A percentile compares a stretch with the other conserved stretches of the same genome.
Evolutionary conservation across 2,329 filamentous ascomycete species (phyloP).

Genomic region (Tolypocladium ovalisporum): DNA sequence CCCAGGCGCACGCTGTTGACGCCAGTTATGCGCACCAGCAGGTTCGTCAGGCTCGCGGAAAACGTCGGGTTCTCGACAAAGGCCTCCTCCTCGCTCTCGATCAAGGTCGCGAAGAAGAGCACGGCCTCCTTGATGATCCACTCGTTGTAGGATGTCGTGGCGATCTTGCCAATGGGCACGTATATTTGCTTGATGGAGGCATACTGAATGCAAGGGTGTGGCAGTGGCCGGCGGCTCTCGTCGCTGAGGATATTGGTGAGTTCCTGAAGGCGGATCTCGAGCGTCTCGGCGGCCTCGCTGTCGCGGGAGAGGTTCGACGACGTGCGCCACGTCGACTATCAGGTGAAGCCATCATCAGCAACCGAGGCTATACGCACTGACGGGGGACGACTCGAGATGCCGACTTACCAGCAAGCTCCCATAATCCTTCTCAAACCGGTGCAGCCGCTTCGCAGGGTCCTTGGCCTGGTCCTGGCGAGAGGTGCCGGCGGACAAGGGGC

Average conservation of each 20-base stretch:
- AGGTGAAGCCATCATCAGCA: background rate
- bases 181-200: constrained; percentile 82
- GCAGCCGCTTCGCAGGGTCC: constrained; percentile 52
- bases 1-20: constrained; percentile 63
- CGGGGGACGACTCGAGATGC: background rate
- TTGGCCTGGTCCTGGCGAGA: constrained; percentile 49
- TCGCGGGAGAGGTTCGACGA: constrained; percentile 50
- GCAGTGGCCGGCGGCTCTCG: constrained; percentile 77
- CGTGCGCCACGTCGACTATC: constrained; percentile 46
- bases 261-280: constrained; percentile 52
- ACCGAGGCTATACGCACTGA: background rate
- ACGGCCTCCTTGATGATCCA: constrained; percentile 78
- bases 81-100: constrained; percentile 93
- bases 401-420: constrained; percentile 44
- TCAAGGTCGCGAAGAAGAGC: constrained; percentile 77
- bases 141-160: constrained; percentile 73
- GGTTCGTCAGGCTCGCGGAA: constrained; percentile 74
- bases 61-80: constrained; percentile 83
- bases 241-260: constrained; percentile 69
- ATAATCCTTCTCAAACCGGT: constrained; percentile 59
- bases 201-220: constrained; percentile 86
- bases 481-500: constrained; percentile 44
- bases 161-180: constrained; percentile 79
- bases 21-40: constrained; percentile 69
- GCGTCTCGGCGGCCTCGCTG: constrained; percentile 48